Base-by-base conservation (phyloP, 73 alveolate genomes). In the Paramecium sexaurelia region DNA sequence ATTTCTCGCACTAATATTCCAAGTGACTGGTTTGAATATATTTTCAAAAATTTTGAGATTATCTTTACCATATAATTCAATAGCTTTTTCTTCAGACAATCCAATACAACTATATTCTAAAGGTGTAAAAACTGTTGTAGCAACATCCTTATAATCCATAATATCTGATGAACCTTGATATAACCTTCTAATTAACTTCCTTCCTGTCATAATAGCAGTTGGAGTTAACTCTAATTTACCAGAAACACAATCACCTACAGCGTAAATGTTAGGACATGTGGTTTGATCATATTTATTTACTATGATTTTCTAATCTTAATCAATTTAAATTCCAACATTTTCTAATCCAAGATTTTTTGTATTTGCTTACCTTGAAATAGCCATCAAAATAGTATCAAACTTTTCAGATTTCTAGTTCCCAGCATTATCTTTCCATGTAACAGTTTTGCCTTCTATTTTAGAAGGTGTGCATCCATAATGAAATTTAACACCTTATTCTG, bases 51-150 rank as follows among this genome's bases (percentile, higher is more conserved):
- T 97, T 92, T 95, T 83, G 41, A 96, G 88, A 75, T 95, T 94
- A 10, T 94, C 98, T 45, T 83, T 95, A 13, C 99, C 99, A 91
- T 61, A 97, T 82, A 84, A 94, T 40, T 94, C 95, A 13, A 85
- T 96, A 26, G 99, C 99, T 35, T 93, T 91, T 85, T 95, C 98
- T 75, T 95, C 99, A 56, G 97, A 91, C 85, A 95, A 84, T 55
- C 99, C 99, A 61, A 96, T 95, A 35, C 98, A 94, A 13, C 99
- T 99, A 93, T 98, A 96, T 92, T 98, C 99, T 29, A 97, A 82
- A 45, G 99, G 99, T 26, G 99, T 97, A 96, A 97, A 98, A 3
- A 98, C 98, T 4, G 99, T 98, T 22, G 99, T 98, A 19, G 99
- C 98, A 40, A 98, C 97, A 86, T 97, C 97, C 35, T 92, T 93